Conservation (phyloP, 495 filamentous ascomycete species). For the Aspergillus haitiensis region DNA sequence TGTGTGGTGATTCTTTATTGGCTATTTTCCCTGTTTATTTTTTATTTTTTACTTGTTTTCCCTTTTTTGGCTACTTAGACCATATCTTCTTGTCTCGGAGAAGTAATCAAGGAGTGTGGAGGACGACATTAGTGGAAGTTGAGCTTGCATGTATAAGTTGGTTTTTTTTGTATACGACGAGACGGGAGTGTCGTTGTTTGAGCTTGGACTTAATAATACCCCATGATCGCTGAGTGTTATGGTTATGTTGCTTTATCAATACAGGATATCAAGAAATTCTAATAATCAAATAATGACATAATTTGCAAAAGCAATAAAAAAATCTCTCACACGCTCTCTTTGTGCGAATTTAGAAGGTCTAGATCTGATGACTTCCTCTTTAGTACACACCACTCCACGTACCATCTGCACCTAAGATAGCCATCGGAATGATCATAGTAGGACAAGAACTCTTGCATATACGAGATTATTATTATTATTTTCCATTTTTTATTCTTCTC, state of each 20-base stretch:
- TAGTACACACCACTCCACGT: neutral
- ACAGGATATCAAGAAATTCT: constrained; percentile 1
- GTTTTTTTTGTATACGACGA: constrained; percentile 6
- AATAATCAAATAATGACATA: constrained; percentile 9
- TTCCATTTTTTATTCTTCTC: constrained; percentile 17
- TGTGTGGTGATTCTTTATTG: constrained; percentile 14
- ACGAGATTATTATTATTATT: neutral
- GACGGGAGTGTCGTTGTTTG: neutral
- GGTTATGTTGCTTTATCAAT: neutral
- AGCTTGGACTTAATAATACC: constrained; percentile 33
- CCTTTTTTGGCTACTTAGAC: constrained; percentile 2
- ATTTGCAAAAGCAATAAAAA: neutral
- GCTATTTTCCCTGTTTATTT: constrained; percentile 9
- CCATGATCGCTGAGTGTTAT: constrained; percentile 21
- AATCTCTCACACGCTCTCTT: neutral
- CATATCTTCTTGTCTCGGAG: constrained; percentile 15
- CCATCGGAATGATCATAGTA: constrained; percentile 4
- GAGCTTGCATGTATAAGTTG: constrained; percentile 19
- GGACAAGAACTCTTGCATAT: constrained; percentile 10
- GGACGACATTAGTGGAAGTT: constrained; percentile 10
- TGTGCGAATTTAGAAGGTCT: neutral
- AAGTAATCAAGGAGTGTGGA: constrained; percentile 18
- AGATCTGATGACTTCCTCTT: neutral
- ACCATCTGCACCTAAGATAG: neutral
- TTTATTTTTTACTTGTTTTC: constrained; percentile 15